A percentile compares a stretch with the other conserved stretches of the same genome.
phyloP scores from a whole-genome alignment of 2,329 filamentous ascomycete genomes.

The Stachybotrys chlorohalonatus region DNA sequence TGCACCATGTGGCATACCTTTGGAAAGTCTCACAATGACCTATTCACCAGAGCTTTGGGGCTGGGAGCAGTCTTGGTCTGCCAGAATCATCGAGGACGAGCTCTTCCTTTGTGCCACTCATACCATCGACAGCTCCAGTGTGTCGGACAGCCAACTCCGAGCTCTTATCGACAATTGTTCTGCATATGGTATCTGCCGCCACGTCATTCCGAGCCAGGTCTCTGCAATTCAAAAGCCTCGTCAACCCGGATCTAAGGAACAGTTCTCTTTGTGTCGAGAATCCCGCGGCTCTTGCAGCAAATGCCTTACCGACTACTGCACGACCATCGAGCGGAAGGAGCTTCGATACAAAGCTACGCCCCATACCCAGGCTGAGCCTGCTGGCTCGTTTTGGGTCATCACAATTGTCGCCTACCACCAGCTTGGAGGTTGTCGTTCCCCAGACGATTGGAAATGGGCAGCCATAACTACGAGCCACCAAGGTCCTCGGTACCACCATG shows the following conservation, averaged over 20 bases:
- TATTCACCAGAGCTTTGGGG: background rate
- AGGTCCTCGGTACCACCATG: too few species aligned
- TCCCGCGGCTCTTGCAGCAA: background rate
- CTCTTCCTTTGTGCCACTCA: background rate
- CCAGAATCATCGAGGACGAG: conserved; percentile 1
- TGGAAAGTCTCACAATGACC: background rate
- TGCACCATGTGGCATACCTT: background rate
- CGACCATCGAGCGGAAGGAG: background rate
- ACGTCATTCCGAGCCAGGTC: background rate
- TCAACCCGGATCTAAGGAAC: background rate
- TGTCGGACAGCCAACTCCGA: background rate
- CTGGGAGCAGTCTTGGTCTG: conserved; percentile 1
- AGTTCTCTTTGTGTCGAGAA: background rate
- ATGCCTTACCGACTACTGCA: conserved; percentile 1
- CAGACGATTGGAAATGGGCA: too few species aligned
- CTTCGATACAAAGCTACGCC: background rate
- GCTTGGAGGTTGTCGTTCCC: background rate
- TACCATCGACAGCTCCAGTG: background rate
- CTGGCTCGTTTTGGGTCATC: background rate
- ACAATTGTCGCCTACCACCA: background rate
- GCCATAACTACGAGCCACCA: too few species aligned
- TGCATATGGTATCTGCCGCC: background rate
- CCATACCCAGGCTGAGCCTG: background rate
- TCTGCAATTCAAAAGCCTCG: background rate
- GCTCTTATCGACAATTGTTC: background rate